Conservation (phyloP, 2,329 filamentous ascomycete genomes). For the Amphichorda felina region DNA sequence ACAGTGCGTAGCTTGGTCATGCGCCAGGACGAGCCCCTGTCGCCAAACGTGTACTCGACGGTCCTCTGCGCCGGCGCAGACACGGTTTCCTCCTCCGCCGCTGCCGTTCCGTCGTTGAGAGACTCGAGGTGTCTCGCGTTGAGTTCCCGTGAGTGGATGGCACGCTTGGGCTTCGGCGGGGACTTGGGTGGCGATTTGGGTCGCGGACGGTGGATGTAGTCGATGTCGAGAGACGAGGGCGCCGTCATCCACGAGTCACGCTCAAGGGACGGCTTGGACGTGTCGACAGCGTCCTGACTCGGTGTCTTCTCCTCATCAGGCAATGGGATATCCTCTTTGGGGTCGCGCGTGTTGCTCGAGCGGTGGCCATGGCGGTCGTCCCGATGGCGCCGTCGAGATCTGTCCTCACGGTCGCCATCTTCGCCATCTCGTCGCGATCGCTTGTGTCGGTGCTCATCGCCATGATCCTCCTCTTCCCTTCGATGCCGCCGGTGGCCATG, state of each 20-base stretch:
- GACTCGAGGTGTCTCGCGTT: conserved; percentile 36
- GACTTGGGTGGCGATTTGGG: conserved; percentile 40
- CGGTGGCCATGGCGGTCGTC: conserved; percentile 9
- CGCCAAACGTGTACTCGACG: conserved; percentile 77
- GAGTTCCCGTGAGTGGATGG: conserved; percentile 69
- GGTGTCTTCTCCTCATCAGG: conserved; percentile 35
- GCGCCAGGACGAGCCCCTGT: conserved; percentile 82
- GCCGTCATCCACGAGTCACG: conserved; percentile 94
- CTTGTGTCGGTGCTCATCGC: conserved; percentile 4
- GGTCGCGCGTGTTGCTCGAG: too few species aligned
- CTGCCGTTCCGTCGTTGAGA: conserved; percentile 29
- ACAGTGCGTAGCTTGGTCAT: conserved; percentile 91
- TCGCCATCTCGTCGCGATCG: conserved; percentile 23
- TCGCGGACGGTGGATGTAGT: conserved; percentile 58
- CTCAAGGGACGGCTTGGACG: conserved; percentile 29
- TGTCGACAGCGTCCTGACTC: conserved; percentile 12
- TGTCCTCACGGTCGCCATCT: conserved; percentile 25
- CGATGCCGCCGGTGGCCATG: conserved; percentile 19
- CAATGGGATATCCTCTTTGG: conserved; percentile 36
- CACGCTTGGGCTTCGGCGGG: conserved; percentile 56
- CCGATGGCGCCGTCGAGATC: conserved; percentile 9
- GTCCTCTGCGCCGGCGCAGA: conserved; percentile 21
- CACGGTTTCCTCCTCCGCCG: not conserved
- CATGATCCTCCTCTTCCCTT: conserved; percentile 17
- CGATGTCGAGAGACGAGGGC: conserved; percentile 69